phyloP scores from a whole-genome alignment of 768 basidiomycete genomes.

The Mycena epipterygia region DNA sequence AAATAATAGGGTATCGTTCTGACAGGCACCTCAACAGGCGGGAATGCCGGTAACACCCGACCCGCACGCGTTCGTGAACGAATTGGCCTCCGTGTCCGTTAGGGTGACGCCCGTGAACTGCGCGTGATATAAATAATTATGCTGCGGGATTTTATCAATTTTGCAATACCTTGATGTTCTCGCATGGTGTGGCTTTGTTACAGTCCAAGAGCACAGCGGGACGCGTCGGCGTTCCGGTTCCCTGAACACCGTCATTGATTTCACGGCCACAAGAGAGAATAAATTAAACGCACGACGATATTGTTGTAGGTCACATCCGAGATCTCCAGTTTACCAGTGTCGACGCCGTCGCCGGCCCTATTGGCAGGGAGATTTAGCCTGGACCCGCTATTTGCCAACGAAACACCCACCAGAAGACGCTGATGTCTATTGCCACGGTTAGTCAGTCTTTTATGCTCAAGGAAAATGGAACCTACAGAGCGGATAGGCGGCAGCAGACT shows the following conservation, averaged over 20 bases:
- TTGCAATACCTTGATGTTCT: constrained; percentile 36
- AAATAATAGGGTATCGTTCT: too few relatives aligned
- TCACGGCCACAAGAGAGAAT: background rate
- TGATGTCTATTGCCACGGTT: too few relatives aligned
- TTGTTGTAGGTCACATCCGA: constrained; percentile 31
- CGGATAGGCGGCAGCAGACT: constrained; percentile 25
- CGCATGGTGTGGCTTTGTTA: constrained; percentile 38
- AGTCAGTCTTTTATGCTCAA: too few relatives aligned
- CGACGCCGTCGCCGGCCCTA: constrained; percentile 25
- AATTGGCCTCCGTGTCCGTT: constrained; percentile 23
- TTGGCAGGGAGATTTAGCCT: too few relatives aligned
- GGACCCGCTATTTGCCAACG: too few relatives aligned
- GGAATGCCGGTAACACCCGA: constrained; percentile 31
- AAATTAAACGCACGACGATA: constrained; percentile 22
- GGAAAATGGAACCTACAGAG: constrained; percentile 11
- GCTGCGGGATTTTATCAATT: constrained; percentile 39
- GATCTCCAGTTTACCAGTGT: constrained; percentile 28
- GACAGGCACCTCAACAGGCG: constrained; percentile 31
- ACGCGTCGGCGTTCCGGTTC: constrained; percentile 40
- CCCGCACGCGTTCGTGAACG: constrained; percentile 39
- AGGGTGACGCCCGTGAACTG: constrained; percentile 31
- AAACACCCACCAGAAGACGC: too few relatives aligned
- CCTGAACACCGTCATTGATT: constrained; percentile 14
- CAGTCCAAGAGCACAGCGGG: constrained; percentile 40
- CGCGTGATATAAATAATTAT: constrained; percentile 7